Percentiles rank a stretch among this genome's conserved stretches.
These are phyloP conservation scores for Tricladium varicosporioides DNA, from an alignment of 2,329 filamentous ascomycete genomes.

Conservation along the genomic window DNA sequence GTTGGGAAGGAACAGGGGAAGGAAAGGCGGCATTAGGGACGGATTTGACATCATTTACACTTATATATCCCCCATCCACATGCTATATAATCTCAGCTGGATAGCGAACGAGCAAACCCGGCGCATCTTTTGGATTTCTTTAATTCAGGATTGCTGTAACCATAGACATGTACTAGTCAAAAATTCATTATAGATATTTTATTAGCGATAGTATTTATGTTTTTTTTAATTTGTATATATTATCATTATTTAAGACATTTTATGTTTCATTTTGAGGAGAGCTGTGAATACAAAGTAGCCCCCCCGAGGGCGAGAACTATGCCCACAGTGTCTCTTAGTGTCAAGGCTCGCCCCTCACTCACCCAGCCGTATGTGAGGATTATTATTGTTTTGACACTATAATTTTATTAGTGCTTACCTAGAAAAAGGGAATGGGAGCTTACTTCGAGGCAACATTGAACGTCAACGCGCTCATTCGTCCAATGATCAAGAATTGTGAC, in stretches of 20 bases:
- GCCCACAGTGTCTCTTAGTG: conserved; percentile 39
- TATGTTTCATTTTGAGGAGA: conserved; percentile 25
- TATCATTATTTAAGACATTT: conserved; percentile 2
- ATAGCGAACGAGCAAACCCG: too few species aligned
- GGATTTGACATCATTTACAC: too few species aligned
- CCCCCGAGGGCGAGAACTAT: conserved; percentile 44
- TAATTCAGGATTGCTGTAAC: neutral
- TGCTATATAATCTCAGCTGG: too few species aligned
- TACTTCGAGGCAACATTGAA: conserved; percentile 34
- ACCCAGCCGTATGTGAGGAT: conserved; percentile 46
- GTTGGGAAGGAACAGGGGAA: neutral
- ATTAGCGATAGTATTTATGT: conserved; percentile 7
- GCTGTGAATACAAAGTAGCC: conserved; percentile 44
- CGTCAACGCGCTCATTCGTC: conserved; percentile 32
- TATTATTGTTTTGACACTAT: conserved; percentile 45
- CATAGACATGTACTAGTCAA: too few species aligned
- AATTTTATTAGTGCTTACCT: conserved; percentile 12
- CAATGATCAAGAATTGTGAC: conserved; percentile 40
- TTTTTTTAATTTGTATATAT: neutral
- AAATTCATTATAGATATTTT: neutral
- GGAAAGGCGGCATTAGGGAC: too few species aligned
- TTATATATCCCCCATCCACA: too few species aligned
- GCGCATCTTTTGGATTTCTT: neutral
- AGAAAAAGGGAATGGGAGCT: conserved; percentile 6
- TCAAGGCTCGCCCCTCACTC: conserved; percentile 42